Evolutionary conservation across 345 rosid genomes (phyloP).

Genomic region (Leavenworthia alabamica): DNA sequence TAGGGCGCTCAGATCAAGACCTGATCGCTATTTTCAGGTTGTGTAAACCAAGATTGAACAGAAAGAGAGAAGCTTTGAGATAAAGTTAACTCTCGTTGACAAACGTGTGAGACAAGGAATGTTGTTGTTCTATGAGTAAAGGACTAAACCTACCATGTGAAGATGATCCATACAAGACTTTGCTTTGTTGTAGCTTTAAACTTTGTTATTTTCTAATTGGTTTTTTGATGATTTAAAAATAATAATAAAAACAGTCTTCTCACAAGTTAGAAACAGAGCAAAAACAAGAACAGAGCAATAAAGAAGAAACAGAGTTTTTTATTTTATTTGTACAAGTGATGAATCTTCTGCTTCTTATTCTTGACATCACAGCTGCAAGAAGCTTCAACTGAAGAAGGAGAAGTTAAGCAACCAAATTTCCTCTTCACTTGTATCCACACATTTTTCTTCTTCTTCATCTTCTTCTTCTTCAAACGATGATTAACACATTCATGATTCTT

Average conservation of each 20-base stretch:
- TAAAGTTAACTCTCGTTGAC: background rate
- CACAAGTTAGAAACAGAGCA: conserved; percentile 19
- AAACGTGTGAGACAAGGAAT: conserved; percentile 20
- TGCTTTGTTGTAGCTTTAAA: conserved; percentile 10
- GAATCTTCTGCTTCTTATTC: conserved; percentile 14
- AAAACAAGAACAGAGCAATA: background rate
- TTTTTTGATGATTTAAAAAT: background rate
- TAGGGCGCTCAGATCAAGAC: conserved; percentile 6
- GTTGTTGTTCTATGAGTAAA: conserved; percentile 21
- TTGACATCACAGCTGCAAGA: conserved; percentile 17
- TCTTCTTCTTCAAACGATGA: conserved; percentile 10
- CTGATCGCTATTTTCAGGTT: conserved; percentile 1
- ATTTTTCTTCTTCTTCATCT: conserved; percentile 38
- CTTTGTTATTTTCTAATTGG: background rate
- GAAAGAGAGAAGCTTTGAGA: background rate
- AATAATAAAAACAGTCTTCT: background rate
- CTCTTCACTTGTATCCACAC: conserved; percentile 82
- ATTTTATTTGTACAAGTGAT: conserved; percentile 2
- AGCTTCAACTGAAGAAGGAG: conserved; percentile 18
- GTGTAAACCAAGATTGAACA: conserved; percentile 9
- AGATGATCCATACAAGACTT: background rate
- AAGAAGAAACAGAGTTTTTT: background rate
- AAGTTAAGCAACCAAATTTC: conserved; percentile 65
- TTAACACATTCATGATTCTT: conserved; percentile 28
- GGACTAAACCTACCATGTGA: conserved; percentile 13